Evolutionary conservation across 2,329 filamentous ascomycete species (phyloP).

Genomic region (Penicillium hordei): DNA sequence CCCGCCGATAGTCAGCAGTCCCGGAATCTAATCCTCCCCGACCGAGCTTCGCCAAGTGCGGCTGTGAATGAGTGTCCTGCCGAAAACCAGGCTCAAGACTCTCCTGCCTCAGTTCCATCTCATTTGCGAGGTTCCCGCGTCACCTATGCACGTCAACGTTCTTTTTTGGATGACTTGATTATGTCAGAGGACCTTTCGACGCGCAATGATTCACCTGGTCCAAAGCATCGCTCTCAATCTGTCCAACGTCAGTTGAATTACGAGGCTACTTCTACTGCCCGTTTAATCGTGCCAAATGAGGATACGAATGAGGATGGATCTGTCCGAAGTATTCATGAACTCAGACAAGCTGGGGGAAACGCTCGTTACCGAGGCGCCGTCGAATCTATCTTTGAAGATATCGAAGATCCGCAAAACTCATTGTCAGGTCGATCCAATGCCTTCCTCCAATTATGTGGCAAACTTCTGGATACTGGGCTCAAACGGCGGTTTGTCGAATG

Average conservation of each 20-base stretch:
- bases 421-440: constrained; percentile 52
- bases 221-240: constrained; percentile 4
- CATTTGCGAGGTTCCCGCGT: constrained; percentile 44
- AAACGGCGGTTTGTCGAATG: constrained; percentile 66
- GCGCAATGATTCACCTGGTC: constrained; percentile 2
- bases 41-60: constrained; percentile 7
- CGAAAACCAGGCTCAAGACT: constrained; percentile 11
- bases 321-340: constrained; percentile 61
- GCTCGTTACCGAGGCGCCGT: constrained; percentile 57
- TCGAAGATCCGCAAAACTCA: constrained; percentile 50
- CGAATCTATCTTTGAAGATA: constrained; percentile 59
- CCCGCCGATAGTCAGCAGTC: constrained; percentile 12
- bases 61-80: constrained; percentile 4
- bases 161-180: constrained; percentile 57
- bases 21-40: constrained; percentile 6
- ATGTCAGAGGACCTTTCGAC: constrained; percentile 13
- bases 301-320: constrained; percentile 45
- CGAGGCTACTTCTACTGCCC: constrained; percentile 13
- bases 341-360: constrained; percentile 59
- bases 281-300: constrained; percentile 45
- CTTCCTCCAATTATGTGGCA: constrained; percentile 56
- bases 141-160: constrained; percentile 61
- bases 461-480: constrained; percentile 48
- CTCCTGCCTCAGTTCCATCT: constrained; percentile 19
- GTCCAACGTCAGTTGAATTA: constrained; percentile 7